Evolutionary conservation across 495 filamentous ascomycete species (phyloP), one percentile per base, ranked within the genome.

Genomic region (Neurospora africana): DNA sequence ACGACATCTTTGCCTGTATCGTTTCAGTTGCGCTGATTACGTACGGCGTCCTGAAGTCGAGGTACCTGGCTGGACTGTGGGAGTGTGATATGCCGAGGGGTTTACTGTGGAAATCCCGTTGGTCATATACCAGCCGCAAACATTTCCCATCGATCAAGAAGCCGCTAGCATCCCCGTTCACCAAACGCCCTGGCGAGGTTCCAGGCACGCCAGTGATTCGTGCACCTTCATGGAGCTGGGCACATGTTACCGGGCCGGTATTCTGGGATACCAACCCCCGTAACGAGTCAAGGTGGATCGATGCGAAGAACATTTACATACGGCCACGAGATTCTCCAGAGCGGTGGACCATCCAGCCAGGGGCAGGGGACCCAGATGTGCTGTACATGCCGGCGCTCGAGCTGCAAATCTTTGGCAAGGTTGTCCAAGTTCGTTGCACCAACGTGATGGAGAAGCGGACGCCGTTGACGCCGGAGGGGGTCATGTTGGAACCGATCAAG

Each of bases 191-290:
- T 2, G 70, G 38, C 41, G 70, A 71, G 37, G 3, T 6, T 2
- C 38, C 23, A 13, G 70, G 70, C 10, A 39, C 35, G 15, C 21
- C n/a, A 5, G 70, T 71, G 5, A 9, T 36, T 5, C 30, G 70
- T 4, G 70, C 70, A 0, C 70, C 70, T 21, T 71, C 70, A n/a
- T 71, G 70, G 70, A 68, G 53, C 15, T 72, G 70, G 70, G 70
- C 53, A 0, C 0, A 33, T 2, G 53, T 65, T 2, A 35, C 53
- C 0, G 53, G 53, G 0, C 53, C 11, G 17, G 33, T 23, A 3
- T 72, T 27, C 19, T 21, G 70, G 70, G 70, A 65, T 35, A 65
- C 53, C 15, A 33, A 65, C 21, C 36, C 58, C 2, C 36, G 61
- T 3, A 39, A 43, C 1, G 61, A 67, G 58, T 15, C 27, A 0